phyloP scores from a whole-genome alignment of 805 yeast species.

The Kodamaea leandrae region DNA sequence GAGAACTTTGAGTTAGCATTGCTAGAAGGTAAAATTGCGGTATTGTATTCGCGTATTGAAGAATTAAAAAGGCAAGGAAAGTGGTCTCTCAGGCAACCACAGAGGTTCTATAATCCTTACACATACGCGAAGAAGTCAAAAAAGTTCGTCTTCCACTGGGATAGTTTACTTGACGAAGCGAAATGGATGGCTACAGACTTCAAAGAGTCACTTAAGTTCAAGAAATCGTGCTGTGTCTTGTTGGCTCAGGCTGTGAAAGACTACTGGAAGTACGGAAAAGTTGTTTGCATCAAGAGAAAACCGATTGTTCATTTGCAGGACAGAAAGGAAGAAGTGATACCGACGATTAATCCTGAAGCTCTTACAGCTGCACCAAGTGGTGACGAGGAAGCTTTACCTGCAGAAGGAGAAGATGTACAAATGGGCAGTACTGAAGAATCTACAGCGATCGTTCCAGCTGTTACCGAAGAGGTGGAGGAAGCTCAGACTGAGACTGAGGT shows the following conservation, averaged over 20 bases:
- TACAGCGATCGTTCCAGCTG: neutral
- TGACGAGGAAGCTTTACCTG: neutral
- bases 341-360: constrained; percentile 1
- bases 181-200: constrained; percentile 82
- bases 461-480: constrained; percentile 1
- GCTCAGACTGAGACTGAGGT: too few species aligned
- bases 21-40: constrained; percentile 88
- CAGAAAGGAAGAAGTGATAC: neutral
- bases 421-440: neutral
- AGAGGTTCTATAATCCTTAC: constrained; percentile 67
- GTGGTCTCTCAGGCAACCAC: constrained; percentile 91
- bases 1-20: constrained; percentile 82
- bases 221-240: constrained; percentile 64
- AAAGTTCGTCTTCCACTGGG: constrained; percentile 63
- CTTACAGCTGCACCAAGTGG: neutral
- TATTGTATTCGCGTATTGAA: constrained; percentile 84
- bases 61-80: constrained; percentile 82
- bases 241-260: constrained; percentile 73
- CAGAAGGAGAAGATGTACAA: neutral
- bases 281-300: constrained; percentile 55
- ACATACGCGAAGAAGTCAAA: constrained; percentile 19
- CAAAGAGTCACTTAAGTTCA: constrained; percentile 65
- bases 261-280: constrained; percentile 74
- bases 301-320: constrained; percentile 33
- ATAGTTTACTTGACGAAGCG: constrained; percentile 68